Evolutionary conservation across 176 grass and related monocot genomes (phyloP), one percentile per base, ranked within the genome.

Genomic region (Neostapfia colusana): DNA sequence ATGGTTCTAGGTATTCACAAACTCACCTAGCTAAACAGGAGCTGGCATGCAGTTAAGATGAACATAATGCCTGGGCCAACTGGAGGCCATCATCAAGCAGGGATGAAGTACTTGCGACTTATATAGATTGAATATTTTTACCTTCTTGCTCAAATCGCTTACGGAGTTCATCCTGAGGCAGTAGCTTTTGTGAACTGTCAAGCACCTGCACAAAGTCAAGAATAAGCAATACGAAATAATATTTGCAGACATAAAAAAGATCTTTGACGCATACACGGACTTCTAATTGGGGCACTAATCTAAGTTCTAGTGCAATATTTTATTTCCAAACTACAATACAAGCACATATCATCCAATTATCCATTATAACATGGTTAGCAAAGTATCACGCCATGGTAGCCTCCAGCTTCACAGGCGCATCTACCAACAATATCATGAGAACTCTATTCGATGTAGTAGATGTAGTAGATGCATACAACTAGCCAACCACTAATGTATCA

Each of bases 91-190:
- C 54, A 23, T 67, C 36, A 2, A 4, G 16, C 26, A 46, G 4
- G 6, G 11, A 79, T 23, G 15, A 60, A 49, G 26, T 63, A 58
- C 76, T 67, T 24, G 6, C 5, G 70, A 63, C 50, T 41, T 38
- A 25, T 65, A n/a, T 53, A 45, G 56, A 84, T 74, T 2, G 1
- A 84, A 76, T 36, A 28, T 26, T 7, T 42, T 46, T 88, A 94
- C 95, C 91, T 88, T 85, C 95, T 87, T 90, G 81, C 60, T 95
- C 85, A 83, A 95, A 99, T 49, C 65, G 72, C 88, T 99, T 92
- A 26, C 77, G 65, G 34, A 99, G 95, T 24, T 90, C 95, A 75
- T 65, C 83, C 46, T 83, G 72, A 64, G 91, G 85, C 13, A 99
- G 81, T 68, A 99, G 64, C 87, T 78, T 92, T 73, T 92, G 91